These are phyloP conservation scores for Rutstroemia sp. DNA, from an alignment of 2,329 filamentous ascomycete species.

Conservation along the genomic window DNA sequence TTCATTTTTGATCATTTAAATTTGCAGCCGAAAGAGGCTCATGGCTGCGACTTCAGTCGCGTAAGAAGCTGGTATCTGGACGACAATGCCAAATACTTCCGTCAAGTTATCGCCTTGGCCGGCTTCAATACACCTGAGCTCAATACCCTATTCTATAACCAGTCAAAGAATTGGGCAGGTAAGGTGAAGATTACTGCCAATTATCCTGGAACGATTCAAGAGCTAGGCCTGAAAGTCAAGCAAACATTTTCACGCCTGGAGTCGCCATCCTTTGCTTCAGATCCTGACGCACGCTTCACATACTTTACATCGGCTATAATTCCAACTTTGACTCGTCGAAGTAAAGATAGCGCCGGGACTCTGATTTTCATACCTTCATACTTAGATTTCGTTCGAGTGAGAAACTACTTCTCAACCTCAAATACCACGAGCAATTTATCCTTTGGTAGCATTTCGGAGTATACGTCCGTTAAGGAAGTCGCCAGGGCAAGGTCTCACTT, in stretches of 20 bases:
- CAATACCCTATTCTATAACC: conserved; percentile 65
- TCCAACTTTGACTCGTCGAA: conserved; percentile 63
- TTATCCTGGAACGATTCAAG: conserved; percentile 66
- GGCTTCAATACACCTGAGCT: conserved; percentile 86
- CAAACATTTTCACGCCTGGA: conserved; percentile 91
- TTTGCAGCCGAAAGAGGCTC: conserved; percentile 77
- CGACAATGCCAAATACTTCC: conserved; percentile 68
- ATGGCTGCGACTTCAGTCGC: conserved; percentile 89
- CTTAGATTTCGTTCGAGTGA: conserved; percentile 87
- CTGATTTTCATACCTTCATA: conserved; percentile 89
- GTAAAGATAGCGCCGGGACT: conserved; percentile 60
- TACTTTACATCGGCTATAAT: conserved; percentile 82
- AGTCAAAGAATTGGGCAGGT: conserved; percentile 76
- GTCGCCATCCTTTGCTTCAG: conserved; percentile 57
- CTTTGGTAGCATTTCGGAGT: conserved; percentile 85
- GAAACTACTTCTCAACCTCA: conserved; percentile 83
- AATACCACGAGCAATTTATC: conserved; percentile 45
- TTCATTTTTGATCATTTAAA: conserved; percentile 90
- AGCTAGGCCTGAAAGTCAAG: conserved; percentile 62
- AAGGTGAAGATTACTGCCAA: conserved; percentile 63
- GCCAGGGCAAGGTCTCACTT: conserved; percentile 85
- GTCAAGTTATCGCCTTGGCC: conserved; percentile 77
- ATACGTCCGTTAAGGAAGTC: conserved; percentile 70
- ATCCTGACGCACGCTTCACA: conserved; percentile 83
- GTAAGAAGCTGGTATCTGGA: conserved; percentile 93